Evolutionary conservation across 768 basidiomycete genomes (phyloP).

Genomic region (Agrocybe praecox): DNA sequence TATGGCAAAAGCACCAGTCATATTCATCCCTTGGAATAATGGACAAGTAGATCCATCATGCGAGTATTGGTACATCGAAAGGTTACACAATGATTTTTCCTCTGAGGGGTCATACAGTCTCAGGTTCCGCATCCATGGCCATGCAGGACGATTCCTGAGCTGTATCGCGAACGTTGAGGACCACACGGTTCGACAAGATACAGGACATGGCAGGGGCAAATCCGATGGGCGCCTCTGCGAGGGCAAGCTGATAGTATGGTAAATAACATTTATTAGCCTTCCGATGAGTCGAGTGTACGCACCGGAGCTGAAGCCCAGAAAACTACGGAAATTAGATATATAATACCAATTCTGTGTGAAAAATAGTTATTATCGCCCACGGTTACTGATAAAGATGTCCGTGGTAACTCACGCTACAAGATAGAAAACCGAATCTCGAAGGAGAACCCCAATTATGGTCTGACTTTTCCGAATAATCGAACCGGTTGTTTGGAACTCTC

Average conservation of each 20-base stretch:
- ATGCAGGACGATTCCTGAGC: no score
- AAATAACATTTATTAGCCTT: no score
- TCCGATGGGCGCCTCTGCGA: background rate
- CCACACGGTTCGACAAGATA: background rate
- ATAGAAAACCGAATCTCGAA: constrained; percentile 2
- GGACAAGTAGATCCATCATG: no score
- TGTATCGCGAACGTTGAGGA: background rate
- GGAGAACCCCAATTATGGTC: background rate
- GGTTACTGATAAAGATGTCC: background rate
- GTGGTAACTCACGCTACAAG: constrained; percentile 2
- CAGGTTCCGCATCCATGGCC: no score
- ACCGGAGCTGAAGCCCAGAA: background rate
- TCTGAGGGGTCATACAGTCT: no score
- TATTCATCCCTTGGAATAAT: no score
- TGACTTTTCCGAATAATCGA: background rate
- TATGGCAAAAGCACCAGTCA: no score
- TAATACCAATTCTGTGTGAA: background rate
- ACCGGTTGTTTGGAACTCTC: background rate
- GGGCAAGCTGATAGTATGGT: no score
- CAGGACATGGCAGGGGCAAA: background rate
- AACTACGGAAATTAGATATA: background rate
- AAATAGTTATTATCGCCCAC: background rate
- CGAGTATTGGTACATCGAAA: no score
- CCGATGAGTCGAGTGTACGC: no score
- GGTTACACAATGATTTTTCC: no score